phyloP scores from a whole-genome alignment of 352 stramenopile genomes.

The Pythium sukuiense region DNA sequence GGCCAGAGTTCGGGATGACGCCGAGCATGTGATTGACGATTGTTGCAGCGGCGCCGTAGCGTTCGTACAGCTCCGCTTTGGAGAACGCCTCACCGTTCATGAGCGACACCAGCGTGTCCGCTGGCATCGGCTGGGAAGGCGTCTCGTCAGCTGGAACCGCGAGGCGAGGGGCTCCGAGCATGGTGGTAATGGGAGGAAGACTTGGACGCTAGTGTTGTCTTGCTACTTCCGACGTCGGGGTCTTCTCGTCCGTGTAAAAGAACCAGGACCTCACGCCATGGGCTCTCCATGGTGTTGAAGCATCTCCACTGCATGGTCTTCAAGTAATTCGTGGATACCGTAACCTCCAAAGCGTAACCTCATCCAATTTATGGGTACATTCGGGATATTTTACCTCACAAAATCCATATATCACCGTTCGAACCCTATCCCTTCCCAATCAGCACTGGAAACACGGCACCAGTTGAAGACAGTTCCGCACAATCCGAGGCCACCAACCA shows the following conservation, averaged over 20 bases:
- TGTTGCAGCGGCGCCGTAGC: slow-evolving; percentile 9
- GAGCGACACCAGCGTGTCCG: slow-evolving; percentile 12
- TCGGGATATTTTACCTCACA: neutral
- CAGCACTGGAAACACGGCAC: neutral
- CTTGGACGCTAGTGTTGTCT: too few relatives aligned
- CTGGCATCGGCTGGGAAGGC: slow-evolving; percentile 1
- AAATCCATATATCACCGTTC: neutral
- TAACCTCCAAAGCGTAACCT: neutral
- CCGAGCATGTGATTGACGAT: slow-evolving; percentile 12
- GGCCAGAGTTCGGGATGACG: slow-evolving; percentile 8
- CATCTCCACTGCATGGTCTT: too few relatives aligned
- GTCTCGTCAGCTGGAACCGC: neutral
- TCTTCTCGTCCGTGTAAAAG: too few relatives aligned
- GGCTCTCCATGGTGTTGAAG: neutral
- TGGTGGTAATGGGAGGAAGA: neutral
- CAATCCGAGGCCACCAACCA: neutral
- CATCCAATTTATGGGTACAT: neutral
- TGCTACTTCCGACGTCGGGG: too few relatives aligned
- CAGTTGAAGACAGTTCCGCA: neutral
- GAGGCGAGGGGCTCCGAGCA: neutral
- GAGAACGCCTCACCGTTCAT: slow-evolving; percentile 10
- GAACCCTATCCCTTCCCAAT: neutral
- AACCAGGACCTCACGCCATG: too few relatives aligned
- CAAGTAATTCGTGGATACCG: too few relatives aligned
- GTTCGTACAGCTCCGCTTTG: slow-evolving; percentile 10